Evolutionary conservation across 2,329 filamentous ascomycete species (phyloP), one percentile per base, ranked within the genome.

Genomic region (Venturia effusa): DNA sequence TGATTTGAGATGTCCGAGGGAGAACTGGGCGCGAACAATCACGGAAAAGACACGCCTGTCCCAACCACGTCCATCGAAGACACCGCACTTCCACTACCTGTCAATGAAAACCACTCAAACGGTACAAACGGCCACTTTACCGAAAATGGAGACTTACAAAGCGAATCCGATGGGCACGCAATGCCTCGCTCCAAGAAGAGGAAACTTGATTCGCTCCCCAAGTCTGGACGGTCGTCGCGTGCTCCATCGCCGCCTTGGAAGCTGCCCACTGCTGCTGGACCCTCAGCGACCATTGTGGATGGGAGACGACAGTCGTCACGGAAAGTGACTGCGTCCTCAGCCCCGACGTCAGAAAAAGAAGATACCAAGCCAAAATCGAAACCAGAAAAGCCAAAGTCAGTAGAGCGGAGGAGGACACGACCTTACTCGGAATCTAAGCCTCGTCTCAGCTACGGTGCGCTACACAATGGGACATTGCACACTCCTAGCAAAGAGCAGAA

Each of bases 201-300:
- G n/a, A 63, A 63, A 43, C 15, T 63, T 22, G 34, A 51, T n/a
- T 51, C 40, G 24, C 34, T 51, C 22, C 19, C 45, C 3, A 63
- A 57, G n/a, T 63, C 61, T 5, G 45, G 45, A 22, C 34, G 45
- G n/a, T 63, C 51, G 34, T 55, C 45, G 32, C 61, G 61, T 19
- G 45, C 63, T 13, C 39, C 45, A 6, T 97, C 93, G 67, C 94
- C 94, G 68, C 94, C 94, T 27, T 99, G 94, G 94, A 97, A 94
- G 79, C 90, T 86, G 71, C 83, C 89, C 67, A 83, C 83, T 65
- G 90, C 89, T 48, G 89, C 96, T 34, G 94, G 94, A 0, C 94
- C 94, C 27, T 94, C 93, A 3, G 88, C 89, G 0, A 92, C 95
- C 73, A 83, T 88, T 57, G 79, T 82, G 66, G 80, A 84, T 72